Conservation (phyloP, 345 rosid species). For the Lepidium didymum region DNA sequence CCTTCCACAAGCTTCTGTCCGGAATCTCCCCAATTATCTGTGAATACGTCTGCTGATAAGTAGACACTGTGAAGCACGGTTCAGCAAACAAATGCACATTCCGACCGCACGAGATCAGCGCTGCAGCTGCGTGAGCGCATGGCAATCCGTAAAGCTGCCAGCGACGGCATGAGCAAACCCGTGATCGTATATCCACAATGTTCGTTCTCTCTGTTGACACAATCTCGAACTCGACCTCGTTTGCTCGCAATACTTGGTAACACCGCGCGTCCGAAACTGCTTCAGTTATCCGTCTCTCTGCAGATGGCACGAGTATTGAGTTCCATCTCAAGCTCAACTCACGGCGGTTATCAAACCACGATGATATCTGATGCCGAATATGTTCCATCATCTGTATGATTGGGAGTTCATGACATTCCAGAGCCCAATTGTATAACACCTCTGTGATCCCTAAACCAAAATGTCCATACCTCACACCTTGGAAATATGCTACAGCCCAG, state of each 20-base stretch:
- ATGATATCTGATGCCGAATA: constrained; percentile 50
- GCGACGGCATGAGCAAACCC: constrained; percentile 85
- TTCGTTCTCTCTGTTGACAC: constrained; percentile 95
- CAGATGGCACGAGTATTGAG: constrained; percentile 84
- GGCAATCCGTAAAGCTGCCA: constrained; percentile 97
- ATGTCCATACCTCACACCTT: constrained; percentile 85
- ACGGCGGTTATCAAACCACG: constrained; percentile 64
- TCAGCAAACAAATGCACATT: constrained; percentile 75
- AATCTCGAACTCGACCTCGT: constrained; percentile 95
- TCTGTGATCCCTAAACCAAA: constrained; percentile 81
- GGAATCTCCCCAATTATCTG: constrained; percentile 62
- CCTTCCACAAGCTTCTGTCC: constrained; percentile 63
- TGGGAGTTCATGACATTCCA: constrained; percentile 94
- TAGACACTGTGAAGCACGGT: constrained; percentile 68
- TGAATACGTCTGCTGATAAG: constrained; percentile 73
- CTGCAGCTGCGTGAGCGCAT: constrained; percentile 97
- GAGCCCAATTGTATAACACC: constrained; percentile 82
- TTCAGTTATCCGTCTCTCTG: constrained; percentile 76
- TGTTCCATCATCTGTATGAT: constrained; percentile 94
- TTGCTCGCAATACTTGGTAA: constrained; percentile 95
- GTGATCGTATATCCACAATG: constrained; percentile 78
- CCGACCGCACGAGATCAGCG: constrained; percentile 86
- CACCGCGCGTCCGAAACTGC: constrained; percentile 83
- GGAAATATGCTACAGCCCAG: constrained; percentile 95
- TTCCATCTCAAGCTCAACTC: constrained; percentile 79